Evolutionary conservation across 2,329 filamentous ascomycete genomes (phyloP), one percentile per base, ranked within the genome.

Genomic region (Verticillium dahliae): DNA sequence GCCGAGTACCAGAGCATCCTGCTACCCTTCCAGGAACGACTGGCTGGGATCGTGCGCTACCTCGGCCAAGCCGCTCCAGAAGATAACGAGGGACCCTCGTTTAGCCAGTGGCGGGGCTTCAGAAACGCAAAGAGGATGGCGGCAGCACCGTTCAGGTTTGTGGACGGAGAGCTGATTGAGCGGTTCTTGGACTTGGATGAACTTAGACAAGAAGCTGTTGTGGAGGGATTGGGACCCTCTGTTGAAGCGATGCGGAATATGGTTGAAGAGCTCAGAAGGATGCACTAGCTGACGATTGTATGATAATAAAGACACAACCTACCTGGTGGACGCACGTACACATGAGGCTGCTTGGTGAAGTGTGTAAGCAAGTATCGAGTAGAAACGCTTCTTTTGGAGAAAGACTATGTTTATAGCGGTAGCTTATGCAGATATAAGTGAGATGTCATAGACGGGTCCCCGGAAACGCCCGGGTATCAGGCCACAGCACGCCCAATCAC

Each of bases 111-210:
- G 78, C 85, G 95, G n/a, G 90, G 90, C 0, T 96, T 94, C 77
- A 86, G 86, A 63, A 96, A 87, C 60, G 80, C 85, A 31, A 87
- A 89, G 33, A 80, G 88, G 18, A 85, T 90, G 62, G 84, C 85
- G 0, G 87, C 90, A 0, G 91, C 89, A 45, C 94, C 95, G 0
- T 90, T 86, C 70, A 83, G 94, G 1, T 98, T 98, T 69, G 85
- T 99, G 13, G 95, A 99, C 70, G 95, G 94, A 0, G 94, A 97
- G 72, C 80, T 98, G 69, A 81, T 99, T 13, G 94, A 98, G 76
- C 76, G 85, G 59, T 97, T 97, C 71, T 74, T 98, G 66, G 88
- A 92, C 65, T 78, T 90, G 65, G 80, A 84, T 56, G 85, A 88
- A 61, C 78, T 79, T 41, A 76, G 76, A 50, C 86, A 88, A 74